Conservation (phyloP, 2,329 filamentous ascomycete genomes). For the Aspergillus fumigatiaffinis region DNA sequence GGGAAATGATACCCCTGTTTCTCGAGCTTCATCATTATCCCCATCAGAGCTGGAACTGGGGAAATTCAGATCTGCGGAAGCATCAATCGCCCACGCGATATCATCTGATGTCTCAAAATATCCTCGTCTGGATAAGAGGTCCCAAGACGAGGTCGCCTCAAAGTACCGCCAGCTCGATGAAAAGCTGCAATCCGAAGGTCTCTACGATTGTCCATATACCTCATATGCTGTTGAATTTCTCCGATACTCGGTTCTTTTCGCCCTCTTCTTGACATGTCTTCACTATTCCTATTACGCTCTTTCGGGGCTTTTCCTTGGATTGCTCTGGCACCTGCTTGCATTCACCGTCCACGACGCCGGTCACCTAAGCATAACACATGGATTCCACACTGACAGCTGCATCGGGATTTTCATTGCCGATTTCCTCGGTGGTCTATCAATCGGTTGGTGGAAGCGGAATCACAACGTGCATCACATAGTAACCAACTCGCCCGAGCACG, state of each 20-base stretch:
- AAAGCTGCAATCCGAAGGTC: slow-evolving; percentile 54
- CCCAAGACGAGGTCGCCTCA: slow-evolving; percentile 67
- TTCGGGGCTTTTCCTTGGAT: slow-evolving; percentile 71
- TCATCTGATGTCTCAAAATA: slow-evolving; percentile 69
- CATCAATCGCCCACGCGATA: not conserved
- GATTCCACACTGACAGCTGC: slow-evolving; percentile 74
- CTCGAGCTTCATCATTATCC: not conserved
- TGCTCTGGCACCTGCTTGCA: slow-evolving; percentile 89
- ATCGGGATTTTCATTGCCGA: slow-evolving; percentile 90
- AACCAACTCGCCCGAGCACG: slow-evolving; percentile 94
- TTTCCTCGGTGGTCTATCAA: slow-evolving; percentile 80
- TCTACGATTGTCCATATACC: slow-evolving; percentile 75
- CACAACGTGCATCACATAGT: slow-evolving; percentile 98
- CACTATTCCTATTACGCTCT: slow-evolving; percentile 62
- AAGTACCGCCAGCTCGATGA: slow-evolving; percentile 44
- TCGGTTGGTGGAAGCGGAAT: slow-evolving; percentile 96
- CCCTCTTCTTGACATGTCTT: slow-evolving; percentile 51
- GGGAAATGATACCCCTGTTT: not conserved
- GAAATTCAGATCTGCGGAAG: no score
- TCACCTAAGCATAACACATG: slow-evolving; percentile 95
- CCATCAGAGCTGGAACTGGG: no score
- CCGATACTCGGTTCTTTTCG: slow-evolving; percentile 64
- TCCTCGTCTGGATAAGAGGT: slow-evolving; percentile 65
- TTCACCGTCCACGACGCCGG: slow-evolving; percentile 94
- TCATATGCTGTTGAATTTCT: slow-evolving; percentile 67